Evolutionary conservation across 2,329 filamentous ascomycete species (phyloP).

Genomic region (Arthroderma sp.): DNA sequence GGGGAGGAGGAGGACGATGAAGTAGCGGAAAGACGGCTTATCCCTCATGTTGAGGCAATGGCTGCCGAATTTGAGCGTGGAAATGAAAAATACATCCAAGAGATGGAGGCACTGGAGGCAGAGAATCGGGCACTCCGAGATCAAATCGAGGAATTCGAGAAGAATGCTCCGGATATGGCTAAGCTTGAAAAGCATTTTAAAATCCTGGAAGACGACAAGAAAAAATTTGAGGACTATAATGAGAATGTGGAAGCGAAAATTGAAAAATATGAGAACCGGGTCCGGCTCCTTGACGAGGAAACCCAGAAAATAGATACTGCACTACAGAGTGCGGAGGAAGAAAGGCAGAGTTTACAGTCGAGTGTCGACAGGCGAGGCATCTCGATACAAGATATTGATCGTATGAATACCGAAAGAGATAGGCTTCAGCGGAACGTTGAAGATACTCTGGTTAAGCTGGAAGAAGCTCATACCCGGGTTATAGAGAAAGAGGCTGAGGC

Average conservation of each 20-base stretch:
- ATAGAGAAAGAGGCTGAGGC: constrained; percentile 82
- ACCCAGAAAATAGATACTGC: constrained; percentile 66
- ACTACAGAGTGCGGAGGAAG: constrained; percentile 66
- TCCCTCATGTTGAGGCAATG: constrained; percentile 80
- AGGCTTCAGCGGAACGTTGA: constrained; percentile 83
- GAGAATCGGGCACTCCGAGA: constrained; percentile 69
- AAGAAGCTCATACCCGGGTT: constrained; percentile 72
- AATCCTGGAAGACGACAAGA: constrained; percentile 84
- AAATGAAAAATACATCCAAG: constrained; percentile 72
- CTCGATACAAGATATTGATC: constrained; percentile 95
- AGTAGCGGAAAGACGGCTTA: constrained; percentile 63
- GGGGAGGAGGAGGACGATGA: constrained; percentile 74
- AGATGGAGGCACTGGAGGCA: constrained; percentile 72
- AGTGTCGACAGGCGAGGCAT: constrained; percentile 87
- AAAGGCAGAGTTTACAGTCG: constrained; percentile 65
- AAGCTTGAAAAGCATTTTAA: constrained; percentile 81
- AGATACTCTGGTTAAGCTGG: constrained; percentile 57
- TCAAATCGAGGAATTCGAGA: constrained; percentile 81
- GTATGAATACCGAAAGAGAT: constrained; percentile 92
- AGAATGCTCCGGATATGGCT: constrained; percentile 68
- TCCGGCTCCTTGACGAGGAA: constrained; percentile 72
- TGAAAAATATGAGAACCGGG: constrained; percentile 74
- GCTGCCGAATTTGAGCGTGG: constrained; percentile 71
- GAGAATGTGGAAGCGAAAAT: constrained; percentile 68
- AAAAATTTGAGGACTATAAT: constrained; percentile 95